A percentile compares a stretch with the other conserved stretches of the same genome.
These are phyloP conservation scores for Papiliotrema fonsecae DNA, from an alignment of 1,284 basidiomycete species.

Conservation along the genomic window DNA sequence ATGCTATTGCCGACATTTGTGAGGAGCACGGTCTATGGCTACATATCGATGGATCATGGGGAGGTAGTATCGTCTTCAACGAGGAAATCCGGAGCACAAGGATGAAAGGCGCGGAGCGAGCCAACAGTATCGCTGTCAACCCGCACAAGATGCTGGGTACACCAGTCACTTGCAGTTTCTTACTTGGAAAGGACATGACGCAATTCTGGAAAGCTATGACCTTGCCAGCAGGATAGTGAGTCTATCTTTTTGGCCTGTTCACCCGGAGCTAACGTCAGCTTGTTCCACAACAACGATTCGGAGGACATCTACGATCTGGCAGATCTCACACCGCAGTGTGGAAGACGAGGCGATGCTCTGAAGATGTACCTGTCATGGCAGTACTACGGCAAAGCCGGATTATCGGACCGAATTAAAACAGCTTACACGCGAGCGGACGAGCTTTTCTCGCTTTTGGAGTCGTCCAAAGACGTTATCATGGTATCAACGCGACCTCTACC, in stretches of 20 bases:
- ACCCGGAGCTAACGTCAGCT: constrained; percentile 11
- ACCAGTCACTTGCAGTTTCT: constrained; percentile 47
- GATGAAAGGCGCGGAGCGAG: constrained; percentile 34
- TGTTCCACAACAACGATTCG: constrained; percentile 45
- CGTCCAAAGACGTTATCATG: constrained; percentile 8
- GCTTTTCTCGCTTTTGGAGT: constrained; percentile 10
- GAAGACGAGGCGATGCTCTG: constrained; percentile 45
- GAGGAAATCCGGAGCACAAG: constrained; percentile 12
- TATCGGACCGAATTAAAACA: constrained; percentile 33
- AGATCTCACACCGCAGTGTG: constrained; percentile 41
- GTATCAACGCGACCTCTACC: constrained; percentile 13
- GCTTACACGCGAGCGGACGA: constrained; percentile 24
- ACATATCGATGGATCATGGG: constrained; percentile 49
- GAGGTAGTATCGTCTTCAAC: constrained; percentile 45
- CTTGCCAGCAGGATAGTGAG: constrained; percentile 45
- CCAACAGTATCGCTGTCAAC: constrained; percentile 46
- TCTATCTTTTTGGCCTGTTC: neutral
- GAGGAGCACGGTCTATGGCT: constrained; percentile 34
- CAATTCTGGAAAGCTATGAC: constrained; percentile 39
- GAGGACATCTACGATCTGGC: constrained; percentile 31
- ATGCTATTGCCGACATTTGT: constrained; percentile 35
- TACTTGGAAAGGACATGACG: constrained; percentile 37
- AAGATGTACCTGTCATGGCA: constrained; percentile 48
- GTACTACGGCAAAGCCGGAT: constrained; percentile 38
- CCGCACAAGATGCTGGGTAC: constrained; percentile 49